phyloP scores from a whole-genome alignment of 148 eudicot species.

The Beta vulgaris region DNA sequence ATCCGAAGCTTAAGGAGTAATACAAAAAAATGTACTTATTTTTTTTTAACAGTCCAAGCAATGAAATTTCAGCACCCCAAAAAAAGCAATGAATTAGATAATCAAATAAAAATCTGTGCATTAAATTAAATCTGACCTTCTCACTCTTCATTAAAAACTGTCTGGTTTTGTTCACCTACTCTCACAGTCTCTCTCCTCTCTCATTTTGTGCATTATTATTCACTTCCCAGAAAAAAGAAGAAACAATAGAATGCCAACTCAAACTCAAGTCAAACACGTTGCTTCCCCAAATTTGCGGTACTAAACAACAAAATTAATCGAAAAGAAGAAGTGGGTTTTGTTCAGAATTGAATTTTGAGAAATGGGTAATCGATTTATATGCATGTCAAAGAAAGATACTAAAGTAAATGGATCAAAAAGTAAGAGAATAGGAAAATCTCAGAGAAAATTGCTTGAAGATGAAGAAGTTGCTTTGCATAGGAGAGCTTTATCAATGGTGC shows the following conservation, averaged over 20 bases:
- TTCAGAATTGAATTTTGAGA: conserved; percentile 11
- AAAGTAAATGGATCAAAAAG: conserved; percentile 49
- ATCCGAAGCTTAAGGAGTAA: no score
- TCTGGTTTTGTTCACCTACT: conserved; percentile 14
- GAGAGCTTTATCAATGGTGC: conserved; percentile 84
- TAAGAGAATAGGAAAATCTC: conserved; percentile 54
- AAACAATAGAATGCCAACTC: conserved; percentile 5
- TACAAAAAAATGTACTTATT: no score
- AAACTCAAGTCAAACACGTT: conserved; percentile 18
- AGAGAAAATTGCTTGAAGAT: conserved; percentile 53
- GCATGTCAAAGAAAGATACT: conserved; percentile 65
- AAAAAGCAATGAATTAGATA: no score
- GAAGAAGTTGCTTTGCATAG: conserved; percentile 79
- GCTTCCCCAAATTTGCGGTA: neutral
- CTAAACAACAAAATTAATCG: neutral
- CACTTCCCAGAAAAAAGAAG: no score
- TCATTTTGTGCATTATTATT: no score
- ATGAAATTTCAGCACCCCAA: no score
- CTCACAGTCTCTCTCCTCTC: neutral
- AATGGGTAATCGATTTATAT: conserved; percentile 71
- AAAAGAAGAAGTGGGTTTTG: neutral
- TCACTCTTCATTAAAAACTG: conserved; percentile 10
- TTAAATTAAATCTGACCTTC: neutral
- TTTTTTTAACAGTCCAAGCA: no score
- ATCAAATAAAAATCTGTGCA: neutral